Percentiles rank a stretch among this genome's conserved stretches.
phyloP scores from a whole-genome alignment of 169 alveolate species.

The Plasmodium falciparum region DNA sequence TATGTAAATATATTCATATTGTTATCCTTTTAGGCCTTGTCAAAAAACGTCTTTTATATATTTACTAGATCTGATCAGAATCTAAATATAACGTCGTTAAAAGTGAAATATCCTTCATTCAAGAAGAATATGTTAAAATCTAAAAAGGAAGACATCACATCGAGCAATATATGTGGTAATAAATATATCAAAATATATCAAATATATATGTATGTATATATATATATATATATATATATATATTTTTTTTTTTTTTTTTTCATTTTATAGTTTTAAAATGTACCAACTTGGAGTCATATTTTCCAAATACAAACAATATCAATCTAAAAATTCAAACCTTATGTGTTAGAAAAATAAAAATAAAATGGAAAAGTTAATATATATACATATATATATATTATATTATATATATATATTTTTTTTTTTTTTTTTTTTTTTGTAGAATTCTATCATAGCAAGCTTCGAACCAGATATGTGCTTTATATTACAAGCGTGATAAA shows the following conservation, averaged over 20 bases:
- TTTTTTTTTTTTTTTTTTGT: conserved; percentile 14
- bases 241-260: background rate
- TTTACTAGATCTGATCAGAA: conserved; percentile 33
- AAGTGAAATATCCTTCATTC: conserved; percentile 42
- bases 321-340: conserved; percentile 35
- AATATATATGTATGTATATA: background rate
- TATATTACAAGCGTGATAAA: conserved; percentile 2
- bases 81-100: conserved; percentile 40
- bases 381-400: background rate
- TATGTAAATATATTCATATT: background rate
- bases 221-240: background rate
- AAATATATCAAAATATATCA: background rate
- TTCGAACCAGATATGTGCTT: conserved; percentile 60
- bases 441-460: conserved; percentile 68
- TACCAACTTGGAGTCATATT: conserved; percentile 45
- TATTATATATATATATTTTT: background rate
- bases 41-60: conserved; percentile 49
- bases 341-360: conserved; percentile 17
- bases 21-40: conserved; percentile 21
- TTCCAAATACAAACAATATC: conserved; percentile 29
- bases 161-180: conserved; percentile 37
- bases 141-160: background rate
- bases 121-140: conserved; percentile 2
- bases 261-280: conserved; percentile 43
- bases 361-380: background rate